A percentile compares a stretch with the other conserved stretches of the same genome.
Evolutionary conservation across 2,329 filamentous ascomycete species (phyloP).

Genomic region (Fusarium albosuccineum): DNA sequence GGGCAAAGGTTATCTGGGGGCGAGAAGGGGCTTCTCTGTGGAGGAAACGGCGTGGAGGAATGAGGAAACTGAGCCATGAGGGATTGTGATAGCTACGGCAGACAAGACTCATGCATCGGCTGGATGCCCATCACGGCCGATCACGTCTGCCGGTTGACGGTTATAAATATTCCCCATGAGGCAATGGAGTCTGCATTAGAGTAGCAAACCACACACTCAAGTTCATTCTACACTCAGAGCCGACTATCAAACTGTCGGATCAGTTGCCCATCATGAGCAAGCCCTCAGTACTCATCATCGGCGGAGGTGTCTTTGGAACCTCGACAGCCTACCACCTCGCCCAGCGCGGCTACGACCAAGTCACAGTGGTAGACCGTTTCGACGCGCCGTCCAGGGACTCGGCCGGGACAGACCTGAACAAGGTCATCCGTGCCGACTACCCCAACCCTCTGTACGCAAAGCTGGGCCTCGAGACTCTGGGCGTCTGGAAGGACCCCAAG

Average conservation of each 20-base stretch:
- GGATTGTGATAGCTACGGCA: not conserved
- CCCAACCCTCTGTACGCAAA: conserved; percentile 69
- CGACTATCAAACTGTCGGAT: not conserved
- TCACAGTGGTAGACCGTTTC: conserved; percentile 62
- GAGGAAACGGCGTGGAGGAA: conserved; percentile 13
- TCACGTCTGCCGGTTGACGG: conserved; percentile 41
- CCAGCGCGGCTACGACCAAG: conserved; percentile 57
- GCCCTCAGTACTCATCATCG: conserved; percentile 54
- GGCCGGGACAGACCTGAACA: conserved; percentile 72
- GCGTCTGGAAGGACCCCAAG: conserved; percentile 45
- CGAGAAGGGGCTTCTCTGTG: not conserved
- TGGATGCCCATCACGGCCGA: conserved; percentile 38
- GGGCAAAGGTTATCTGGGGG: not conserved
- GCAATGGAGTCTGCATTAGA: conserved; percentile 36
- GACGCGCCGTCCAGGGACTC: conserved; percentile 60
- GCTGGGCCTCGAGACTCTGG: conserved; percentile 52
- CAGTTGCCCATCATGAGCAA: conserved; percentile 40
- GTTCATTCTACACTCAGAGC: not conserved
- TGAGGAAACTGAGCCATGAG: conserved; percentile 12
- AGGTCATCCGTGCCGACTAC: conserved; percentile 72
- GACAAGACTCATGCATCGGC: conserved; percentile 5
- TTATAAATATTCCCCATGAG: conserved; percentile 2
- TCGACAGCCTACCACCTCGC: conserved; percentile 63
- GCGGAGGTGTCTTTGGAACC: conserved; percentile 64
- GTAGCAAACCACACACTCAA: conserved; percentile 23